Base-by-base conservation (phyloP, 208 protist species). In the Crithidia sp. region DNA sequence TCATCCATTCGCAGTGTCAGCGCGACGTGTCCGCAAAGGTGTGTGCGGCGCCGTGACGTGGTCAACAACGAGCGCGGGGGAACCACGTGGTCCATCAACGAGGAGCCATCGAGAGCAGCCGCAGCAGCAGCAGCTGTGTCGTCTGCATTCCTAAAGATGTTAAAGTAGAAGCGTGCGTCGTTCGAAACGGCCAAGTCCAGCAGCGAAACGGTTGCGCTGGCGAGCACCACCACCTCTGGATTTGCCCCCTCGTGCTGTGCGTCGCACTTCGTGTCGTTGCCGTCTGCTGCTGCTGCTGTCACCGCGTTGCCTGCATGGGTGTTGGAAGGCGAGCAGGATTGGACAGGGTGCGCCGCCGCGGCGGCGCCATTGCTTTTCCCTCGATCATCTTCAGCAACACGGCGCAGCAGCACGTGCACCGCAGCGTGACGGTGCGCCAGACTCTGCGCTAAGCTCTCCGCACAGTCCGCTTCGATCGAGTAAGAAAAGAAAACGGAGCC, bases 141-240 rank as follows among this genome's bases (percentile, higher is more conserved):
- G 28, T 28, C 28, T 28, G 28, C 67, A 28, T 47, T 67, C 37
- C 57, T 64, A 69, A 62, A 74, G 39, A 79, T 55, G 19, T 41
- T 71, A 52, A 82, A 82, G 53, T 67, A 66, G 53, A 79, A 83
- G 47, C 67, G 55, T 5, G 65, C 62, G 44, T 79, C 68, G 4
- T 59, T 16, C 2, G 68, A 40, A 45, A 77, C 37, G 59, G 71
- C 43, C 14, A 83, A 53, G 67, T 83, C 78, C 12, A 79, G 68
- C 36, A 83, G 45, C 4, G 78, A 79, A 12, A 72, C 55, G 13
- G 78, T 83, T 40, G 78, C 78, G 36, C 78, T 83, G 19, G 72
- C 78, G 28, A 83, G 44, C 49, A 79, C 72, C 13, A 73, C 16
- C 4, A 79, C 77, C 2, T 76, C 71, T 28, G 28, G 28, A 28